A percentile compares a stretch with the other conserved stretches of the same genome.
Evolutionary conservation across 306 rosid genomes (phyloP).

Genomic region (Cucurbita pepo): DNA sequence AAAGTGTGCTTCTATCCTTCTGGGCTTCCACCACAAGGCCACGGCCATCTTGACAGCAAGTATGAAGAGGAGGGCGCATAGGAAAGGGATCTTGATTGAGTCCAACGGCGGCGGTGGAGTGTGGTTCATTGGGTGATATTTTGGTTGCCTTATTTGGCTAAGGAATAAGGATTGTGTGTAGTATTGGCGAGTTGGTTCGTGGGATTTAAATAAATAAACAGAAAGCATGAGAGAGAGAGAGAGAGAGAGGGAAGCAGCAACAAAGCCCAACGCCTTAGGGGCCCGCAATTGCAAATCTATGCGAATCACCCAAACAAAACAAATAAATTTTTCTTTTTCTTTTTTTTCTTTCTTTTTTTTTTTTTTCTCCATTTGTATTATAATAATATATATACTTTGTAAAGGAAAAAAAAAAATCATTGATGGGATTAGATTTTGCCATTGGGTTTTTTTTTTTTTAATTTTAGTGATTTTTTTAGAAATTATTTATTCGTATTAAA

Average conservation of each 20-base stretch:
- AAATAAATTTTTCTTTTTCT: no score
- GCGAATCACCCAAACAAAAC: not conserved
- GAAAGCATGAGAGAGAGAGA: constrained; percentile 11
- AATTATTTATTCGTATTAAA: no score
- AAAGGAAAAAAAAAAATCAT: no score
- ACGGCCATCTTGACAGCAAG: constrained; percentile 25
- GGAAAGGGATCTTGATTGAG: constrained; percentile 10
- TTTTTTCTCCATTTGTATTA: not conserved
- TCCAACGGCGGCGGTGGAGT: constrained; percentile 25
- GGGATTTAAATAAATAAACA: constrained; percentile 5
- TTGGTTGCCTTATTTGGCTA: not conserved
- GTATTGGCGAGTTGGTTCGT: not conserved
- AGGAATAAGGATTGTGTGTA: not conserved
- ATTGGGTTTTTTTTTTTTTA: no score
- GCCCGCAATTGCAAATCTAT: constrained; percentile 68
- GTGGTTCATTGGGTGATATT: constrained; percentile 19
- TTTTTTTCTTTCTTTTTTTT: no score
- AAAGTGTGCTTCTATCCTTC: constrained; percentile 62
- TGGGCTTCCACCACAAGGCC: constrained; percentile 81
- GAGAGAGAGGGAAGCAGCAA: constrained; percentile 12
- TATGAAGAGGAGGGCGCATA: constrained; percentile 15
- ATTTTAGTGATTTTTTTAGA: no score
- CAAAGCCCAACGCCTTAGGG: constrained; percentile 96
- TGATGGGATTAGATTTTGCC: no score
- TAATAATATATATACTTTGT: not conserved